Evolutionary conservation across 164 flowering plant species (phyloP), one percentile per base, ranked within the genome.

Genomic region (Vitis rotundifolia): DNA sequence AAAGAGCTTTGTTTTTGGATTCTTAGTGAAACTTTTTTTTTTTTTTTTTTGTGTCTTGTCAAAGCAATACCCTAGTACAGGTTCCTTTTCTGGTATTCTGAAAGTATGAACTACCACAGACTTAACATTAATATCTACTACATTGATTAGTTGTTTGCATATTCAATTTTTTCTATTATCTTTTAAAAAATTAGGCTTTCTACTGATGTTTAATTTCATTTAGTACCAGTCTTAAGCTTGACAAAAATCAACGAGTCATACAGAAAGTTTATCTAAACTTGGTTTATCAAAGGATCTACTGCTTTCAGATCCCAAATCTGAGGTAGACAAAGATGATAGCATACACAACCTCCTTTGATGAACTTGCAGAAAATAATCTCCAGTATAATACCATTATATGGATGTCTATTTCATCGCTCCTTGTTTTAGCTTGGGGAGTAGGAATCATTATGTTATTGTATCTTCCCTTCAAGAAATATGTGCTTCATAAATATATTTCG

Each of bases 401-500:
- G 94, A 60, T 89, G 54, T 82, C 84, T 8, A 88, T 89, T 73
- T 89, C 97, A 2, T 54, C 86, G 58, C 66, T 89, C 73, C 81
- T 91, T 66, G 85, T 89, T 74, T 79, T 89, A 81, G 94, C 97
- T 49, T 91, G 97, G 94, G 94, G 94, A 59, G 66, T 89, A 26
- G 97, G 94, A 58, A 56, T 87, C 61, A 14, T 91, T 59, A 85
- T 91, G 94, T 80, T 91, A 73, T 75, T 91, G 18, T 91, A 86
- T 75, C 77, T 91, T 18, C 97, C 97, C 49, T 55, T 75, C 50
- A 81, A 73, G 78, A 88, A 94, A 84, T 87, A 84, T 75, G 81
- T 89, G 51, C 78, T 89, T 73, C 78, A 61, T 18, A 87, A 82
- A 75, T 91, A 89, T 82, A 76, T 91, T 49, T 75, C 74, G 11